Conservation (phyloP, 257 asterid genomes). For the Solanum ossicruentum region DNA sequence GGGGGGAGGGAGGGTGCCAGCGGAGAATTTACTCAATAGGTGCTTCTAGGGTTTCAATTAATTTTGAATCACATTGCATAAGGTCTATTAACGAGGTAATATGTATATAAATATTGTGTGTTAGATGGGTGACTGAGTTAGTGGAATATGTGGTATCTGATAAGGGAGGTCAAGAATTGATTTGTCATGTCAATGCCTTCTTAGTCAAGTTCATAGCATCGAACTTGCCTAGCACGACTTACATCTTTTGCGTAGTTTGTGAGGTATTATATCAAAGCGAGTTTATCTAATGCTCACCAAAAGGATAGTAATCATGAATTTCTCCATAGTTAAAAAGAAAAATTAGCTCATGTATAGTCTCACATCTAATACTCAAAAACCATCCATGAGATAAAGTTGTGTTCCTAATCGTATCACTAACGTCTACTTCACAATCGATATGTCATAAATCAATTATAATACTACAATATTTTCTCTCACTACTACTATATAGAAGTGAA, state of each 20-base stretch:
- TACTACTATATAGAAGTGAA: too few species aligned
- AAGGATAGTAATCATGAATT: not conserved
- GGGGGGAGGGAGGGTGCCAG: too few species aligned
- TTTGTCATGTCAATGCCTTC: not conserved
- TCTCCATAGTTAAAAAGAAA: too few species aligned
- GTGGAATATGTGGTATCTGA: too few species aligned
- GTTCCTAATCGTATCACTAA: not conserved
- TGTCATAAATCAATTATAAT: not conserved
- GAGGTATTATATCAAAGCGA: not conserved
- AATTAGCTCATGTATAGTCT: not conserved
- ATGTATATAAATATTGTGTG: too few species aligned
- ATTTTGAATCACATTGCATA: not conserved
- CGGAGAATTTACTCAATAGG: too few species aligned
- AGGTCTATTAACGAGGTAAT: not conserved
- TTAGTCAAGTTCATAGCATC: not conserved
- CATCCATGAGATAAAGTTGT: not conserved
- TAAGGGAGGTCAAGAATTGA: not conserved
- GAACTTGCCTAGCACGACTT: rapidly evolving
- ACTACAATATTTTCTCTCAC: not conserved
- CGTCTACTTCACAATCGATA: not conserved
- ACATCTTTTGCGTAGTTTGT: not conserved
- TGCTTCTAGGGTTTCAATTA: not conserved
- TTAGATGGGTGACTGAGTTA: too few species aligned
- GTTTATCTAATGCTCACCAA: too few species aligned
- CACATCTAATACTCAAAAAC: not conserved